A percentile compares a stretch with the other conserved stretches of the same genome.
These are phyloP conservation scores for Pseudopithomyces maydicus DNA, from an alignment of 2,329 filamentous ascomycete species.

Conservation along the genomic window DNA sequence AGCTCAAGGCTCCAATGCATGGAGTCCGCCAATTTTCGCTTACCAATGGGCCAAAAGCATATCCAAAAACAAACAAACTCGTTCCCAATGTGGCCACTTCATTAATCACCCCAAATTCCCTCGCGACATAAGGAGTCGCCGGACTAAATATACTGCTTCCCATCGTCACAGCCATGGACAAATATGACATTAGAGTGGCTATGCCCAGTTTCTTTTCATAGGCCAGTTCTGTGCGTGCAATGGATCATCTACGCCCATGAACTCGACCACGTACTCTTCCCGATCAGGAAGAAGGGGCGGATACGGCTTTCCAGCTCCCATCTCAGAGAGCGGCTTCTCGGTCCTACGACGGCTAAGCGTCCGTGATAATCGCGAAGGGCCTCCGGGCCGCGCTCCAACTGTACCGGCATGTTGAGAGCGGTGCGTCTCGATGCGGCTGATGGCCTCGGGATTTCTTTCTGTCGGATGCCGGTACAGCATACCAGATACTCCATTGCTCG, in stretches of 20 bases:
- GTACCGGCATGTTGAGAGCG: conserved; percentile 73
- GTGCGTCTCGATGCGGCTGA: conserved; percentile 74
- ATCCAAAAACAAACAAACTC: conserved; percentile 43
- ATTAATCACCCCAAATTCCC: conserved; percentile 33
- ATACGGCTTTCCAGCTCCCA: conserved; percentile 75
- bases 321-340: conserved; percentile 65
- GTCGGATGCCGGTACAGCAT: conserved; percentile 39
- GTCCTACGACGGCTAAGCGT: conserved; percentile 48
- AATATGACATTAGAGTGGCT: conserved; percentile 72
- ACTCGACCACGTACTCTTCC: conserved; percentile 82
- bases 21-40: not conserved
- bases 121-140: conserved; percentile 32
- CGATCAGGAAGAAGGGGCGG: conserved; percentile 71
- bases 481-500: conserved; percentile 24
- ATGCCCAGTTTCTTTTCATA: conserved; percentile 75
- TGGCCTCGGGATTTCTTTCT: conserved; percentile 71
- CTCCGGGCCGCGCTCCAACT: conserved; percentile 58
- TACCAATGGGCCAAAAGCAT: conserved; percentile 45
- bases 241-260: conserved; percentile 82
- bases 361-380: conserved; percentile 43
- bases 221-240: conserved; percentile 90
- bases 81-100: conserved; percentile 43
- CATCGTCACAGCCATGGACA: conserved; percentile 73
- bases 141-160: conserved; percentile 55
- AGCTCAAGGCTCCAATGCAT: not conserved